Conservation (phyloP, 2,329 filamentous ascomycete species). For the Seiridium unicorne region DNA sequence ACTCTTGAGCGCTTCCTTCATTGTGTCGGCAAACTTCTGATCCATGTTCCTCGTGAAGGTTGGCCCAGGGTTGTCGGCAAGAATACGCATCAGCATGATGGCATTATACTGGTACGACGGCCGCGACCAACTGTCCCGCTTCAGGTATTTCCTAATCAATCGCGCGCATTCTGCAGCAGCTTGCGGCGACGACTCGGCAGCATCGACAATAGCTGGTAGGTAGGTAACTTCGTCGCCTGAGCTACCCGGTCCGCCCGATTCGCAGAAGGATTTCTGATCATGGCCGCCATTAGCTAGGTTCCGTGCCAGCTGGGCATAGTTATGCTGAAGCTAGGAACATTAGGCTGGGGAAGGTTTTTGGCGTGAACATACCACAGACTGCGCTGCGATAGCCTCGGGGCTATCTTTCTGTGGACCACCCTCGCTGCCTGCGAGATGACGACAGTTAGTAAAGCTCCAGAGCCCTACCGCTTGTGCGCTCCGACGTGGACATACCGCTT, state of each 20-base stretch:
- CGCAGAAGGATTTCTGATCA: conserved; percentile 74
- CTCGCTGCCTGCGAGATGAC: conserved; percentile 10
- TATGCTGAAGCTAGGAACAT: conserved; percentile 12
- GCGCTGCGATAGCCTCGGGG: conserved; percentile 64
- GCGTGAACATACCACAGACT: conserved; percentile 59
- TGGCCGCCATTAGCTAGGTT: conserved; percentile 12
- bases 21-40: conserved; percentile 73
- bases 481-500: neutral
- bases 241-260: conserved; percentile 62
- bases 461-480: conserved; percentile 25
- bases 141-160: conserved; percentile 79
- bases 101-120: conserved; percentile 89
- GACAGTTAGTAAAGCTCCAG: neutral
- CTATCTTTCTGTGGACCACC: conserved; percentile 40
- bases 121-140: conserved; percentile 63
- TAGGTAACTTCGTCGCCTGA: conserved; percentile 86
- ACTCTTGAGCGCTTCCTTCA: conserved; percentile 72
- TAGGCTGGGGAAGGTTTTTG: neutral
- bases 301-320: conserved; percentile 9
- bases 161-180: conserved; percentile 81
- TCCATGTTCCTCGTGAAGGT: conserved; percentile 92
- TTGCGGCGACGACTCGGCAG: conserved; percentile 84
- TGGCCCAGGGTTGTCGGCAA: conserved; percentile 85
- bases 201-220: conserved; percentile 90
- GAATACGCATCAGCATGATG: conserved; percentile 90